Conservation (phyloP, 2,329 filamentous ascomycete species). For the Exophiala spinifera region DNA sequence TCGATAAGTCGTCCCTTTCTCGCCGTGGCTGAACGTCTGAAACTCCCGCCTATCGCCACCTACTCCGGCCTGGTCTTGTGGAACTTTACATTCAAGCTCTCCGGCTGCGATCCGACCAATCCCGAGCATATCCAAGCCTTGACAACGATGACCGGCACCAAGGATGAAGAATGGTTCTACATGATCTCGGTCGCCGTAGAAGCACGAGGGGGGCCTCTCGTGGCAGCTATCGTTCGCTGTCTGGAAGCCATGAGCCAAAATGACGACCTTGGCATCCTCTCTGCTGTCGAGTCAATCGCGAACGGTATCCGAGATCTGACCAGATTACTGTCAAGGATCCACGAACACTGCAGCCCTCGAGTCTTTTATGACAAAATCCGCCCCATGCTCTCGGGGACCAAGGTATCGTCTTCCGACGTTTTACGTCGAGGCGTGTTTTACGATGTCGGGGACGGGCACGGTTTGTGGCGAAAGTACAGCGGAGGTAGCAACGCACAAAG, state of each 20-base stretch:
- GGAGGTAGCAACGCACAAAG: constrained; percentile 56
- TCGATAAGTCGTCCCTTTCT: constrained; percentile 38
- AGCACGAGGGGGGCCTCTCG: too few species aligned
- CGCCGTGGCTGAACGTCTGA: constrained; percentile 36
- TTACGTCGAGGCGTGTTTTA: constrained; percentile 52
- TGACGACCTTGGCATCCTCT: too few species aligned
- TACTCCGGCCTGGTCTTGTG: constrained; percentile 42
- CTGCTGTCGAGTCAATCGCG: too few species aligned
- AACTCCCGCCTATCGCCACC: constrained; percentile 43
- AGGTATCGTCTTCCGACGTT: constrained; percentile 51
- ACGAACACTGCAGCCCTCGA: constrained; percentile 43
- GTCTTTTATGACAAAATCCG: constrained; percentile 53
- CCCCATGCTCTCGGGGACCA: constrained; percentile 51
- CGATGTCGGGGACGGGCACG: constrained; percentile 47
- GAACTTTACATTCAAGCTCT: constrained; percentile 35
- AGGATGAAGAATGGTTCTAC: constrained; percentile 49
- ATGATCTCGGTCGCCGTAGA: constrained; percentile 54
- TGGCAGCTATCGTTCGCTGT: too few species aligned
- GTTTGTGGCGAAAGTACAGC: constrained; percentile 49
- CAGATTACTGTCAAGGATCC: too few species aligned
- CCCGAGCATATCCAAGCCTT: constrained; percentile 37
- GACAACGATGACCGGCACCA: constrained; percentile 39
- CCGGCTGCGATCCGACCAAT: constrained; percentile 34
- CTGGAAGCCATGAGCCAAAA: too few species aligned
- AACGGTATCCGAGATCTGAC: too few species aligned